Base-by-base conservation (phyloP, 2,329 filamentous ascomycete genomes). In the Zelopaecilomyces penicillatus region DNA sequence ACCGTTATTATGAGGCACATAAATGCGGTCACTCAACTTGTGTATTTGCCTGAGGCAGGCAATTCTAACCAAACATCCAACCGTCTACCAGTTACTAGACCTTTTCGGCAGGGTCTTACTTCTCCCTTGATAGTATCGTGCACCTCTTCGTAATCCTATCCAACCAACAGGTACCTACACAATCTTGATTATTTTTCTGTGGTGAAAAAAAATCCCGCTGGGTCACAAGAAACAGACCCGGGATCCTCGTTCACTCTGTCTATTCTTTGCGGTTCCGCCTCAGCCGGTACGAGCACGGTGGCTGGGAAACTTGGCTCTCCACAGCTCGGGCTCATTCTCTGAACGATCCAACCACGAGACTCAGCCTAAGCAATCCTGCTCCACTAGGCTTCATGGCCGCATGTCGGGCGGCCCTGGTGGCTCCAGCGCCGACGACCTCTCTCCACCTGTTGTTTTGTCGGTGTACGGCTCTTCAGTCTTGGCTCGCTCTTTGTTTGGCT, bases 361-460 rank as follows among this genome's bases (percentile, higher is more conserved):
- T 37, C 31, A 52, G 51, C 52, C 52, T 51, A 54, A 54, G 52
- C 53, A 53, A 54, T 45, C 37, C 54, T 49, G 51, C 55, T 58
- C 60, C 61, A 63, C 61, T 57, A 52, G 56, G 58, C 59, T 57
- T 57, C 55, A 51, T 52, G 61, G 61, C 58, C 61, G 60, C 61
- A 61, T 61, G 55, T 54, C 43, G 50, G 50, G 50, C 61, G 60
- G 57, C 60, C 60, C 50, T 55, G 57, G 49, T 31, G 36, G 30
- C 46, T 36, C 12, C 30, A 33, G 39, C 41, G 44, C 40, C 44
- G 44, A 43, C 44, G 37, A 43, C 46, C 40, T 39, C 28, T 7
- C 28, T 26, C 27, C 43, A 19, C 35, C n/a, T 34, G 51, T 53
- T 56, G 54, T 53, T 60, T 57, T 57, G 61, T 62, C 61, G 62